Base-by-base conservation (phyloP, 2,329 filamentous ascomycete genomes). In the Lachnellula hyalina region DNA sequence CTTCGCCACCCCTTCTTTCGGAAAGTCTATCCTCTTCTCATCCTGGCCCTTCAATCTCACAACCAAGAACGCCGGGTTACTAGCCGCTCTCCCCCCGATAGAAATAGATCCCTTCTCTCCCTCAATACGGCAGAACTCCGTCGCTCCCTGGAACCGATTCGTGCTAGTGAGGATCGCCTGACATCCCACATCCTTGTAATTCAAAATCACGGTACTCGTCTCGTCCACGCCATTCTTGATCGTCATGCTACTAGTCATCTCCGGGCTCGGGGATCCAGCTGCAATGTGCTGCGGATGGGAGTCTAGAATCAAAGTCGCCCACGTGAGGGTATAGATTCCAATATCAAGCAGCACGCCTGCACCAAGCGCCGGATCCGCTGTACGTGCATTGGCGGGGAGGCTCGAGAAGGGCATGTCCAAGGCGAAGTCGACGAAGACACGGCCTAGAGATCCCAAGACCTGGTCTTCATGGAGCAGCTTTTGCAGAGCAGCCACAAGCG, bases 321-420 rank as follows among this genome's bases (percentile, higher is more conserved):
- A 87, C 34, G 83, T 86, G 52, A 87, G 68, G 47, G 81, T 75
- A 68, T 88, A 87, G 64, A 87, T 82, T 34, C 85, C 84, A 54
- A 87, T 72, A 70, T 87, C 84, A 36, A 87, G 74, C 44, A 88
- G 70, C 14, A 77, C 78, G 47, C 85, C 84, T 21, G 84, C 84
- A 0, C 83, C 84, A 46, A 87, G 73, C 60, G 85, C 79, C 32
- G 77, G 77, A 66, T 87, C 86, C 21, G 86, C 79, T 80, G 87
- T 83, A 14, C 85, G 77, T 68, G 83, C 74, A 51, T 70, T 68
- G 6, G 47, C 32, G 7, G 44, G 41, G 6, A 54, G 53, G 3
- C 14, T 34, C 1, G 36, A 5, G 3, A 58, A 34, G 3, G 47
- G 32, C 47, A 56, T 52, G 21, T 54, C 19, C 12, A 54, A 17